Base-by-base conservation (phyloP, 2,329 filamentous ascomycete genomes). In the Pseudogymnoascus sp. region DNA sequence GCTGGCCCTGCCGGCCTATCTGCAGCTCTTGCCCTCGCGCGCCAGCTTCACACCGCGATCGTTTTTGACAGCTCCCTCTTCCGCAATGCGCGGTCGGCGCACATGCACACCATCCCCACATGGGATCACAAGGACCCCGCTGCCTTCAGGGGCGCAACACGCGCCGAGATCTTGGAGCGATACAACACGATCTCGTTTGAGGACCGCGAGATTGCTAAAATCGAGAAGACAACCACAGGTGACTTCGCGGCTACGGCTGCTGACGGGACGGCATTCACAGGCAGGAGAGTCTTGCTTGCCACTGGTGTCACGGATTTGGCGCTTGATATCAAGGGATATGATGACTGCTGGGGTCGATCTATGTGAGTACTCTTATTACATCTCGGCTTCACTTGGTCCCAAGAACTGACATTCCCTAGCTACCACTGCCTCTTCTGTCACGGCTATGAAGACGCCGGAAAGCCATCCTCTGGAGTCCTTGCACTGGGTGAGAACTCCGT, bases 371-470 rank as follows among this genome's bases (percentile, higher is more conserved):
- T 25, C 25, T 40, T 38, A 40, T 34, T 28, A 3, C 56, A 10
- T 10, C 56, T 23, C 16, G 2, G 56, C 8, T 31, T 14, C 25
- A 18, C 25, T n/a, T 18, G n/a, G 12, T 4, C 8, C 5, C 3
- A 14, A 18, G 10, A 34, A 4, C 25, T 56, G 18, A 56, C 59
- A 60, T 11, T n/a, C 14, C 3, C 10, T 11, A 60, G 59, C 16
- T 60, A 60, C 59, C 59, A 60, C 18, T 60, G 34, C 59, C 59
- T 60, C 59, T 60, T 60, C 59, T 60, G 59, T 3, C 37, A 60
- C 18, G 84, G 84, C 4, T 86, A 78, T 69, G 84, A 87, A 66
- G 81, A 86, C 60, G 76, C 79, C 12, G 82, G 80, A 1, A 70
- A 72, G 2, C 68, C 73, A 0, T 78, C 79, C 0, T 77, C 76